Percentiles rank a stretch among this genome's conserved stretches.
Conservation (phyloP, 768 basidiomycete genomes). For the Tricholoma sp. region DNA sequence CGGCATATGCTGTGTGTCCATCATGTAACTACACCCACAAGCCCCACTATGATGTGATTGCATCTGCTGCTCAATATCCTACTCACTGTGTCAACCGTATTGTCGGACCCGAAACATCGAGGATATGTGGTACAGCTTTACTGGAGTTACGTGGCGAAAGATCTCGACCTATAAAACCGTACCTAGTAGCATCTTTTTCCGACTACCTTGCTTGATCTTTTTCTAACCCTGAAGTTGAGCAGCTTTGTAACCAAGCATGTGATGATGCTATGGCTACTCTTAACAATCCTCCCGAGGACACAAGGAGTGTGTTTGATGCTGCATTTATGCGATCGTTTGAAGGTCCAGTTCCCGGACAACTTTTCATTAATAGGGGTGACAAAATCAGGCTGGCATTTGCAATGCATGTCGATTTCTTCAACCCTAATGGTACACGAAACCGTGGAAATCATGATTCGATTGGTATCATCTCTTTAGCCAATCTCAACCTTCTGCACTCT, state of each 20-base stretch:
- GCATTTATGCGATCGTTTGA: conserved; percentile 1
- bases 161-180: conserved; percentile 6
- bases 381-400: conserved; percentile 18
- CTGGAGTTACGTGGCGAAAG: neutral
- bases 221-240: conserved; percentile 5
- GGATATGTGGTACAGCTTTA: neutral
- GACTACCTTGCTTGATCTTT: conserved; percentile 9
- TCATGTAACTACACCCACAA: conserved; percentile 10
- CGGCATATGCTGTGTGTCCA: neutral
- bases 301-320: neutral
- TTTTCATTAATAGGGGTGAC: conserved; percentile 1
- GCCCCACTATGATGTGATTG: conserved; percentile 2
- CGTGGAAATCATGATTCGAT: conserved; percentile 20
- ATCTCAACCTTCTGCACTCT: conserved; percentile 27
- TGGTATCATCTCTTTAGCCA: conserved; percentile 26
- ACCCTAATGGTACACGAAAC: conserved; percentile 21
- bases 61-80: conserved; percentile 2
- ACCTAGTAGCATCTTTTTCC: conserved; percentile 2
- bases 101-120: neutral
- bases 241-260: conserved; percentile 1
- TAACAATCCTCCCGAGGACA: neutral
- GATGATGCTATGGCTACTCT: conserved; percentile 3
- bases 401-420: conserved; percentile 30
- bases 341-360: neutral
- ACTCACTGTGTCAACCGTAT: neutral